These are phyloP conservation scores for Pelargonium citronellum DNA, from an alignment of 441 rosid genomes.

Conservation along the genomic window DNA sequence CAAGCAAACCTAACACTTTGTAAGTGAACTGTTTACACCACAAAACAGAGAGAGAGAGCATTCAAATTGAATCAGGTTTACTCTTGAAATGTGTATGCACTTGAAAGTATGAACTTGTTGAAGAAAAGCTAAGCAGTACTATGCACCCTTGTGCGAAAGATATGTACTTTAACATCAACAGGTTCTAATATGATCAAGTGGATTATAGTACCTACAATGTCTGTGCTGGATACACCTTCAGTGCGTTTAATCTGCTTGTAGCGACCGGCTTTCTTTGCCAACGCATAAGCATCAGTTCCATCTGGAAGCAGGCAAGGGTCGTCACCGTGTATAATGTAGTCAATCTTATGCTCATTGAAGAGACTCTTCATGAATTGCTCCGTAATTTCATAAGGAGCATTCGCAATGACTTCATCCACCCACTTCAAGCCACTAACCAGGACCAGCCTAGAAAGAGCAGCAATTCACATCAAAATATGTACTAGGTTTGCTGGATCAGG, in stretches of 20 bases:
- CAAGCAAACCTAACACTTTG: background rate
- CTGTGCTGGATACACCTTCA: conserved; percentile 98
- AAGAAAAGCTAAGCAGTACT: no score
- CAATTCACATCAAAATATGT: conserved; percentile 24
- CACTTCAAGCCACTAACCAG: conserved; percentile 92
- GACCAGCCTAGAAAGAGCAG: conserved; percentile 48
- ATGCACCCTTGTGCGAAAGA: no score
- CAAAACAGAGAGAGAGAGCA: no score
- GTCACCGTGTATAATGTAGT: conserved; percentile 90
- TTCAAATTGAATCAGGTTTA: no score
- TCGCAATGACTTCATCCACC: conserved; percentile 90
- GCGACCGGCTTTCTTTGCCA: conserved; percentile 82
- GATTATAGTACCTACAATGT: conserved; percentile 76
- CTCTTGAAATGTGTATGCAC: no score
- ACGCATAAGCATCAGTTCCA: conserved; percentile 93
- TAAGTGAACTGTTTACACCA: no score
- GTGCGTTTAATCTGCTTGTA: conserved; percentile 98
- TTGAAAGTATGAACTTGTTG: no score
- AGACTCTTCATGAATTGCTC: conserved; percentile 81
- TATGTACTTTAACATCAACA: background rate
- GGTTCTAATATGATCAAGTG: conserved; percentile 14
- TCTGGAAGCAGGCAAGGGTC: conserved; percentile 96
- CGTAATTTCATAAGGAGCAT: conserved; percentile 90
- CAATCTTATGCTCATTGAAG: conserved; percentile 80
- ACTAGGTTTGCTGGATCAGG: background rate